Evolutionary conservation across 2,329 filamentous ascomycete genomes (phyloP).

Genomic region (Pseudogymnoascus pannorum): DNA sequence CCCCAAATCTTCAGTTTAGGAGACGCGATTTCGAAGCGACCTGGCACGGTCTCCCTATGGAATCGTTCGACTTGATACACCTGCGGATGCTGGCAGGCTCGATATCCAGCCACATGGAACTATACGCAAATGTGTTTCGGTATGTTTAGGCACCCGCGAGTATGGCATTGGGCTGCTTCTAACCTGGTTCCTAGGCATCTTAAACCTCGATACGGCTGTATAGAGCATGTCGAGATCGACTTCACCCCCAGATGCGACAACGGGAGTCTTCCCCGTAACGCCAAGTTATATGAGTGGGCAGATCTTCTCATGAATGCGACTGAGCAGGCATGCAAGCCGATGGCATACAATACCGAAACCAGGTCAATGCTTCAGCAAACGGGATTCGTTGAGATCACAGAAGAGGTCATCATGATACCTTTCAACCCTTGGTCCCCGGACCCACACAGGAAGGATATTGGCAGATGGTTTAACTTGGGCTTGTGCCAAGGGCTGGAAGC

Average conservation of each 20-base stretch:
- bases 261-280: slow-evolving; percentile 48
- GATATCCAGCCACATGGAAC: slow-evolving; percentile 64
- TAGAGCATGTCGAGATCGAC: slow-evolving; percentile 90
- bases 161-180: neutral
- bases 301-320: slow-evolving; percentile 61
- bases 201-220: slow-evolving; percentile 62
- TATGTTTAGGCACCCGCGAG: slow-evolving; percentile 35
- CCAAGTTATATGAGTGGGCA: slow-evolving; percentile 62
- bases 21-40: slow-evolving; percentile 71
- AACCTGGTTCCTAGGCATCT: slow-evolving; percentile 52
- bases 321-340: slow-evolving; percentile 53
- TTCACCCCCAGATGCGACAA: slow-evolving; percentile 68
- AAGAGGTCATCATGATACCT: slow-evolving; percentile 61
- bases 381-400: slow-evolving; percentile 74
- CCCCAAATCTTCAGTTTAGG: slow-evolving; percentile 59
- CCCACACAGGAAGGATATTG: slow-evolving; percentile 57
- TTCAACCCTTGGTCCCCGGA: slow-evolving; percentile 66
- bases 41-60: slow-evolving; percentile 47
- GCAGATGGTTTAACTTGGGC: slow-evolving; percentile 76
- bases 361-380: slow-evolving; percentile 54
- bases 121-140: slow-evolving; percentile 65
- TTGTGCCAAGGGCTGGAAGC: slow-evolving; percentile 67
- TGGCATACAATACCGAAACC: slow-evolving; percentile 57
- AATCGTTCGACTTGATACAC: slow-evolving; percentile 64
- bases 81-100: slow-evolving; percentile 72